phyloP scores from a whole-genome alignment of 176 grass and related monocot genomes.

The Zea luxurians region DNA sequence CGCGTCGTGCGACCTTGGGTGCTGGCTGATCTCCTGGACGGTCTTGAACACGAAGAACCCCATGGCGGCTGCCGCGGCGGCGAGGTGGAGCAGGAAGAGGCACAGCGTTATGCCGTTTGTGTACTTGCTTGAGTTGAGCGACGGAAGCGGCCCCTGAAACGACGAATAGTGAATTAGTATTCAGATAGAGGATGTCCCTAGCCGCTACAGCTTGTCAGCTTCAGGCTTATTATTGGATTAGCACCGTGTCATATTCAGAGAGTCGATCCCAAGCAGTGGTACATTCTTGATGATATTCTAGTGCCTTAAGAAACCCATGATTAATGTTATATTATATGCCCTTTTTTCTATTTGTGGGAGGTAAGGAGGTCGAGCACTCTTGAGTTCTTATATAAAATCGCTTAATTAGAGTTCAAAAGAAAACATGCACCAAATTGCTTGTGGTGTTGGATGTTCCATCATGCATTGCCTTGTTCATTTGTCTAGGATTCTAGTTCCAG shows the following conservation, averaged over 20 bases:
- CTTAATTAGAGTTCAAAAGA: neutral
- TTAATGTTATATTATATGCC: neutral
- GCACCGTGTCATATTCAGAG: neutral
- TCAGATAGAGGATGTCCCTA: slow-evolving; percentile 14
- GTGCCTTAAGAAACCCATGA: slow-evolving; percentile 28
- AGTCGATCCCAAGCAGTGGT: slow-evolving; percentile 17
- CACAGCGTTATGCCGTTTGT: slow-evolving; percentile 74
- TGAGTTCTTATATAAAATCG: neutral
- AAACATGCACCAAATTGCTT: neutral
- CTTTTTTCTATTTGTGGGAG: slow-evolving; percentile 12
- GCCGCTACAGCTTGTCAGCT: neutral
- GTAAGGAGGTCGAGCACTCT: neutral
- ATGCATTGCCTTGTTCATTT: neutral
- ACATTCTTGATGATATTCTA: slow-evolving; percentile 12
- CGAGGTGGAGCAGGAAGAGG: slow-evolving; percentile 81
- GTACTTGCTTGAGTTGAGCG: slow-evolving; percentile 76
- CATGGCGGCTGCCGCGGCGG: slow-evolving; percentile 39
- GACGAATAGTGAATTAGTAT: neutral
- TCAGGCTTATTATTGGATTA: slow-evolving; percentile 21
- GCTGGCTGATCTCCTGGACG: slow-evolving; percentile 40
- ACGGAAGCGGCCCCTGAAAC: slow-evolving; percentile 39
- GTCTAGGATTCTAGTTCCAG: too few relatives aligned
- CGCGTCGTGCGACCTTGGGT: slow-evolving; percentile 38
- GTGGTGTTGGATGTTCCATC: slow-evolving; percentile 20
- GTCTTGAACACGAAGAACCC: slow-evolving; percentile 75